phyloP scores from a whole-genome alignment of 2,329 filamentous ascomycete species.

The Calonectria hawksworthii region DNA sequence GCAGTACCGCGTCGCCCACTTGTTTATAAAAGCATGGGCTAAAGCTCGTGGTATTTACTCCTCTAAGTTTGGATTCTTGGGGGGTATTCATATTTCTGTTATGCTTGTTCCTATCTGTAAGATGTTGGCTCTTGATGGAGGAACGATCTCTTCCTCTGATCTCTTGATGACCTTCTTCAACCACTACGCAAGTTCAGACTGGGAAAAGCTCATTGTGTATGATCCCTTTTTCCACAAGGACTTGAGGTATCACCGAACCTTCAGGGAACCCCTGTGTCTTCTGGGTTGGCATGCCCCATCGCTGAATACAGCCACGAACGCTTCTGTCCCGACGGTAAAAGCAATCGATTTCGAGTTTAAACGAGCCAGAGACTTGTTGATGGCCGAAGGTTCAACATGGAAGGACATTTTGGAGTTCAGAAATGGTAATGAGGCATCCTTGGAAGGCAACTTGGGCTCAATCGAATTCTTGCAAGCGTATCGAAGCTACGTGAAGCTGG shows the following conservation, averaged over 20 bases:
- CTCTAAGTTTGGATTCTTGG: conserved; percentile 74
- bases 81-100: conserved; percentile 75
- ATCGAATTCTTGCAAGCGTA: conserved; percentile 65
- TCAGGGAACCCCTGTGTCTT: conserved; percentile 73
- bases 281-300: conserved; percentile 73
- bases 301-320: conserved; percentile 70
- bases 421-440: neutral
- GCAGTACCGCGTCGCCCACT: conserved; percentile 70
- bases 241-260: conserved; percentile 66
- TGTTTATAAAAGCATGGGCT: conserved; percentile 74
- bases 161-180: conserved; percentile 73
- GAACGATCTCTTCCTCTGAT: conserved; percentile 60
- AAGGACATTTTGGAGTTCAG: conserved; percentile 52
- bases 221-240: conserved; percentile 71
- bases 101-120: conserved; percentile 74
- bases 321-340: conserved; percentile 66
- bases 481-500: conserved; percentile 71
- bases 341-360: conserved; percentile 66
- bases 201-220: conserved; percentile 66
- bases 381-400: conserved; percentile 57
- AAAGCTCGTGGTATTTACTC: conserved; percentile 73
- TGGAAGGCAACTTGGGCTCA: conserved; percentile 44
- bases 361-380: conserved; percentile 59
- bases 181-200: conserved; percentile 74
- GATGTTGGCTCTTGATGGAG: conserved; percentile 56